Conservation (phyloP, 2,329 filamentous ascomycete species). For the Fusarium stilboides region DNA sequence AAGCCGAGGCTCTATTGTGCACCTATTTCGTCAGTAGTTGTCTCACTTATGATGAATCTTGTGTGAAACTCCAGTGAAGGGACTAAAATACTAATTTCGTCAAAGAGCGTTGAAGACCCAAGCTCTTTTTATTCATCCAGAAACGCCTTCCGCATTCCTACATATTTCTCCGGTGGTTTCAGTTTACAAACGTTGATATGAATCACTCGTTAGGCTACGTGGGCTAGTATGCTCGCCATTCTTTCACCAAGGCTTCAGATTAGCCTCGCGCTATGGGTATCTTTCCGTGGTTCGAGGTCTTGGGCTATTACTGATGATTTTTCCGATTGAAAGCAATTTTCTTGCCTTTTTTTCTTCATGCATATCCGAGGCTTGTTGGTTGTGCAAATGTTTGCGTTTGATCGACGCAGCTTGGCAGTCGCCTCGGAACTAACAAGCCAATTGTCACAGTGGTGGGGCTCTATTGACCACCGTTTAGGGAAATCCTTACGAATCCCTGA, state of each 20-base stretch:
- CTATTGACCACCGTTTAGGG: not conserved
- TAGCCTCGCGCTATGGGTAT: not conserved
- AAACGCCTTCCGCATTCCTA: not conserved
- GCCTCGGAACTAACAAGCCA: not conserved
- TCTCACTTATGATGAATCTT: too few species aligned
- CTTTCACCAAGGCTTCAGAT: not conserved
- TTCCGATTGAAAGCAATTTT: not conserved
- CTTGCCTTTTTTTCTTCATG: not conserved
- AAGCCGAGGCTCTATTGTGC: too few species aligned
- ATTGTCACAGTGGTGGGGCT: not conserved
- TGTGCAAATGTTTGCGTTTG: too few species aligned
- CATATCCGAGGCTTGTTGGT: not conserved
- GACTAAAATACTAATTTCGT: too few species aligned
- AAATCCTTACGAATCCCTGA: not conserved
- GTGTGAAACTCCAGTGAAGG: too few species aligned
- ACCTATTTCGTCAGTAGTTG: too few species aligned
- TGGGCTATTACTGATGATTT: not conserved
- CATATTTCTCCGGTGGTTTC: not conserved
- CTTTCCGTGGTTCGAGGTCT: not conserved
- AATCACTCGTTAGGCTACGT: too few species aligned
- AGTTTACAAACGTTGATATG: too few species aligned
- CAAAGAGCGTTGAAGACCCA: not conserved
- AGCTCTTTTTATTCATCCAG: not conserved
- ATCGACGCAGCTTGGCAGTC: not conserved
- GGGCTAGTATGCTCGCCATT: not conserved